Conservation (phyloP, 1,139 yeast species). For the Saccharomyces hybrid region DNA sequence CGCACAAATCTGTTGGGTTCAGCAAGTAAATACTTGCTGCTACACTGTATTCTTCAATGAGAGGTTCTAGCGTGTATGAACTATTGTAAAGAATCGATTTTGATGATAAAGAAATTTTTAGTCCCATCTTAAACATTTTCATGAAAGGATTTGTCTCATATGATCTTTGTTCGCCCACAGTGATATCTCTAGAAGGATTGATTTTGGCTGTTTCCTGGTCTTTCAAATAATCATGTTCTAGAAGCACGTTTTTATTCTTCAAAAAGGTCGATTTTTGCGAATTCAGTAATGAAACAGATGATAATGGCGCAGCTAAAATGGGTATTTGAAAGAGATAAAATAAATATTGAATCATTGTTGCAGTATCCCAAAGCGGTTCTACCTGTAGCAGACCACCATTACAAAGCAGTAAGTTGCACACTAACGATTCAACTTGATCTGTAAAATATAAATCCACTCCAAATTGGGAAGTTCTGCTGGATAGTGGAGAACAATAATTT, state of each 20-base stretch:
- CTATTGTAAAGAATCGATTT: slow-evolving; percentile 40
- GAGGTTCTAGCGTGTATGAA: slow-evolving; percentile 61
- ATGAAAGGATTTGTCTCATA: slow-evolving; percentile 46
- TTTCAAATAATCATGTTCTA: slow-evolving; percentile 1
- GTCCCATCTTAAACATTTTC: slow-evolving; percentile 51
- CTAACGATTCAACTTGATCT: slow-evolving; percentile 23
- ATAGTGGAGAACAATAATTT: slow-evolving; percentile 19
- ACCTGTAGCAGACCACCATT: slow-evolving; percentile 26
- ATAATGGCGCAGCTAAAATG: slow-evolving; percentile 23
- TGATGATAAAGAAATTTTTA: slow-evolving; percentile 56
- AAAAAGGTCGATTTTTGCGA: slow-evolving; percentile 3
- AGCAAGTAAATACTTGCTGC: slow-evolving; percentile 65
- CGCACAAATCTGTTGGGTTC: slow-evolving; percentile 63
- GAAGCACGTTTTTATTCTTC: neutral
- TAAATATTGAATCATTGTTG: slow-evolving; percentile 19
- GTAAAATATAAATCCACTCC: slow-evolving; percentile 16
- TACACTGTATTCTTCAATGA: slow-evolving; percentile 63
- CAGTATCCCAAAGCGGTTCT: slow-evolving; percentile 25
- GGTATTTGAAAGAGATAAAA: slow-evolving; percentile 28
- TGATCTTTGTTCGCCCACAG: slow-evolving; percentile 14
- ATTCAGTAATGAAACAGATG: slow-evolving; percentile 20
- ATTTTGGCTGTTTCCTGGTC: neutral
- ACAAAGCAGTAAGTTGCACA: slow-evolving; percentile 23
- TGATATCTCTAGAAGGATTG: slow-evolving; percentile 18
- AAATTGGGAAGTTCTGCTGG: slow-evolving; percentile 25